Base-by-base conservation (phyloP, 768 basidiomycete genomes). In the Boletus speciosus region DNA sequence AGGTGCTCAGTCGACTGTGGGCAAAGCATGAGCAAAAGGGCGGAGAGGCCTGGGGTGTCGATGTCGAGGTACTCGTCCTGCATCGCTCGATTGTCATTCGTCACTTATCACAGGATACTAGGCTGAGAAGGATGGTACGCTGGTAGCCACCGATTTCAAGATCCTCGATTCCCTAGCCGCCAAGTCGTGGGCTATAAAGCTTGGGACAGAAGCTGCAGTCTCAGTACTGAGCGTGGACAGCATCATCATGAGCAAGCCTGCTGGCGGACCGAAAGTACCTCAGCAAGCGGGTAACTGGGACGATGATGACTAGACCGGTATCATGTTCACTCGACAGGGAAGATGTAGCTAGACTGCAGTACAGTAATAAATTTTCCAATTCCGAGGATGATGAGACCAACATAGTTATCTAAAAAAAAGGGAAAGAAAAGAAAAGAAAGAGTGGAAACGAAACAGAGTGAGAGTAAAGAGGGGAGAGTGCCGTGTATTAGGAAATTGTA, bases 191-290 rank as follows among this genome's bases (percentile, higher is more conserved):
- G 93, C 92, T 1, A 82, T 97, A 62, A 79, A 81, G 54, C 81
- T 94, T n/a, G 94, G 88, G 15, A 93, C 93, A 0, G 93, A 97
- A 66, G 92, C 93, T 16, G 93, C 94, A 1, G 80, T 90, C 38
- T 86, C 91, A 0, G 90, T 97, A 31, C 82, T 99, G 51, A 89
- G 88, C 57, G 97, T 99, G 7, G 97, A 99, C 73, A 93, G 90
- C 66, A 98, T 98, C 69, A 97, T 98, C 75, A 93, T 95, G 84
- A 91, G 89, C 74, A 93, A 92, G 67, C 88, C 89, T n/a, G 89
- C 90, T 0, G 90, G 90, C 31, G 90, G 90, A 46, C 90, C 90
- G 45, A 93, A 91, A 68, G 76, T 93, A 46, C 90, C 90, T 49
- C 90, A 93, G 65, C 91, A 93, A 68, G 78, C 86, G 37, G 84